Conservation (phyloP, 2,329 filamentous ascomycete genomes). For the Colletotrichum filicis region DNA sequence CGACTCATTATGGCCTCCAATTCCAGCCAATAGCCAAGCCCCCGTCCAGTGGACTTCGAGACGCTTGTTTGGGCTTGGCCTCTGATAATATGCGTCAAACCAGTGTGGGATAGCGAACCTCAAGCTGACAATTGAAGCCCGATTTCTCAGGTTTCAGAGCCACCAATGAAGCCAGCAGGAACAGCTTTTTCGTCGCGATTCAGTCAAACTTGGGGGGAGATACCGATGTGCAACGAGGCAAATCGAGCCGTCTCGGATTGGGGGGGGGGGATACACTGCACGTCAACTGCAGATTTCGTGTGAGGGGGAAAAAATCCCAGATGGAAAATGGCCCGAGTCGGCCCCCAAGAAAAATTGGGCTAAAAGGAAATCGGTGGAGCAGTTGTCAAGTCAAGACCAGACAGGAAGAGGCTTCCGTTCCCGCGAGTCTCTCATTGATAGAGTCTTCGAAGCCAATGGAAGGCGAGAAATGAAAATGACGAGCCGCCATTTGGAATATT, state of each 20-base stretch:
- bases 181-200: constrained; percentile 8
- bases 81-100: not conserved
- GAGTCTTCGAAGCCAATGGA: constrained; percentile 16
- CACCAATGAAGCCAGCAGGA: not conserved
- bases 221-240: constrained; percentile 10
- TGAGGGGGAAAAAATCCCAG: not conserved
- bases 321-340: constrained; percentile 26
- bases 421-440: constrained; percentile 14
- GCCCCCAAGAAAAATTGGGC: constrained; percentile 21
- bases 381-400: constrained; percentile 18
- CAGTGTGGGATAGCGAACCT: not conserved
- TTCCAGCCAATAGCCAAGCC: constrained; percentile 21
- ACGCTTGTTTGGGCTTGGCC: constrained; percentile 15
- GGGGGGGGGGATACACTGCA: not conserved
- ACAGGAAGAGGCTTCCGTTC: constrained; percentile 29
- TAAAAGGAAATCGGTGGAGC: constrained; percentile 22
- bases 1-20: constrained; percentile 8
- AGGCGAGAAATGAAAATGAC: constrained; percentile 17
- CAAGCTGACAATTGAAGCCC: not conserved
- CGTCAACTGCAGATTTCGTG: not conserved
- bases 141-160: constrained; percentile 17
- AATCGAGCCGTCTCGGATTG: constrained; percentile 17
- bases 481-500: constrained; percentile 29
- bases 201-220: constrained; percentile 7
- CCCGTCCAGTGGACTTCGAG: constrained; percentile 8